Conservation (phyloP, 805 yeast genomes). For the Yarrowia sp. region DNA sequence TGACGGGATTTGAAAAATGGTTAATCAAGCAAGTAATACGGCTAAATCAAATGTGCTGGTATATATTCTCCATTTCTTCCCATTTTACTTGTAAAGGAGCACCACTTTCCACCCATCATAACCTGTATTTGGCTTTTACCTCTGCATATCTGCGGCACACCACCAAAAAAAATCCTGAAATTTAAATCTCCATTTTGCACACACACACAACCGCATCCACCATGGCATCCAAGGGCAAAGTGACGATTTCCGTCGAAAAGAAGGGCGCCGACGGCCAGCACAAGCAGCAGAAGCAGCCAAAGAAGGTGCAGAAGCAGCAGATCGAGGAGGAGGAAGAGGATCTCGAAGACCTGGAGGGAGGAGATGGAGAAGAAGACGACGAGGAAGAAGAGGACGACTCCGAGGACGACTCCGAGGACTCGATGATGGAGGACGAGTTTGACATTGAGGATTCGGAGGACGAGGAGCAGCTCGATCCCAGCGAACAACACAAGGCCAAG, state of each 20-base stretch:
- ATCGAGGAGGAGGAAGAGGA: slow-evolving; percentile 25
- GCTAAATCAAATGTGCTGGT: too few species aligned
- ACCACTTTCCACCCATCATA: background rate
- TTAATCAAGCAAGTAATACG: too few species aligned
- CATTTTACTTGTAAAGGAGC: too few species aligned
- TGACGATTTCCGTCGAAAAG: background rate
- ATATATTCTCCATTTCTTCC: too few species aligned
- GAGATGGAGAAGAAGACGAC: background rate
- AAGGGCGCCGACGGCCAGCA: background rate
- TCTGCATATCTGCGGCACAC: background rate
- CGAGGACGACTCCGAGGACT: slow-evolving; percentile 13
- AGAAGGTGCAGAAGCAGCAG: background rate
- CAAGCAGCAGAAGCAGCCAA: background rate
- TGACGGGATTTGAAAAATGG: too few species aligned
- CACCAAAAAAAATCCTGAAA: slow-evolving; percentile 18
- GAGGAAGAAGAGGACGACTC: slow-evolving; percentile 24
- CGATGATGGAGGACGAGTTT: slow-evolving; percentile 22
- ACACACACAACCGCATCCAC: background rate
- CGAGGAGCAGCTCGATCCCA: slow-evolving; percentile 25
- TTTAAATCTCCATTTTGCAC: background rate
- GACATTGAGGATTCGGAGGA: slow-evolving; percentile 22
- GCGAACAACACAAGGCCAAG: slow-evolving; percentile 41
- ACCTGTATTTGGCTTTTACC: background rate
- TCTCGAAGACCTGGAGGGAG: slow-evolving; percentile 24
- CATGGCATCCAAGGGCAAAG: slow-evolving; percentile 23